Conservation (phyloP, 2,329 filamentous ascomycete species). For the Nemania sp. region DNA sequence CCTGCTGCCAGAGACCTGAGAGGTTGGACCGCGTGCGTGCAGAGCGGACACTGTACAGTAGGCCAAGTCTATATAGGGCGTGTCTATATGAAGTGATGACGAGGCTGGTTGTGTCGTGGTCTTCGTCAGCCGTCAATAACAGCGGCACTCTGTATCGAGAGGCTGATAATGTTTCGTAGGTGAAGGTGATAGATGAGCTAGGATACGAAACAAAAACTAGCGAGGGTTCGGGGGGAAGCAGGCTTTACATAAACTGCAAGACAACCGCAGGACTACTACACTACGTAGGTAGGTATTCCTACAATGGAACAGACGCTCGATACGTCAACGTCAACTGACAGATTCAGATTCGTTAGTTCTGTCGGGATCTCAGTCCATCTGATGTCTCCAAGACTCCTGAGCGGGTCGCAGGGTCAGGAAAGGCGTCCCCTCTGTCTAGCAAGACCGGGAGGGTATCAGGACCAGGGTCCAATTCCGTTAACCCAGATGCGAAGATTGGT, state of each 20-base stretch:
- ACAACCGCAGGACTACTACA: slow-evolving; percentile 24
- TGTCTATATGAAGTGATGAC: slow-evolving; percentile 9
- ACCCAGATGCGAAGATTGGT: slow-evolving; percentile 30
- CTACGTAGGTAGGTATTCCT: slow-evolving; percentile 28
- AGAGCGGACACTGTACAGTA: slow-evolving; percentile 29
- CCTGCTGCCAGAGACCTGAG: slow-evolving; percentile 40
- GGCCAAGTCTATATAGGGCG: slow-evolving; percentile 21
- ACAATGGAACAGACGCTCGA: slow-evolving; percentile 38
- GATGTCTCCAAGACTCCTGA: slow-evolving; percentile 26
- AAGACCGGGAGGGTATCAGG: slow-evolving; percentile 35
- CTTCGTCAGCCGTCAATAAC: not conserved
- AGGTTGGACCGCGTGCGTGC: slow-evolving; percentile 36
- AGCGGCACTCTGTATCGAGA: not conserved
- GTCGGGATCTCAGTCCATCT: slow-evolving; percentile 26
- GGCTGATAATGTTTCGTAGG: slow-evolving; percentile 12
- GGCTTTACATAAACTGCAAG: slow-evolving; percentile 38
- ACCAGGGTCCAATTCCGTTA: slow-evolving; percentile 32
- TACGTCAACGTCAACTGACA: slow-evolving; percentile 44
- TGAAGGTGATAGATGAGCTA: not conserved
- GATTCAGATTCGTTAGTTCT: slow-evolving; percentile 37
- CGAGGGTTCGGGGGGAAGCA: slow-evolving; percentile 17
- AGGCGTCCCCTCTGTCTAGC: slow-evolving; percentile 25
- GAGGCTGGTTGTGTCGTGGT: slow-evolving; percentile 16
- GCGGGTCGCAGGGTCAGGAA: slow-evolving; percentile 30
- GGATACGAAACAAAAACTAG: slow-evolving; percentile 8